Base-by-base conservation (phyloP, 2,329 filamentous ascomycete species). In the Pseudogymnoascus sp. region DNA sequence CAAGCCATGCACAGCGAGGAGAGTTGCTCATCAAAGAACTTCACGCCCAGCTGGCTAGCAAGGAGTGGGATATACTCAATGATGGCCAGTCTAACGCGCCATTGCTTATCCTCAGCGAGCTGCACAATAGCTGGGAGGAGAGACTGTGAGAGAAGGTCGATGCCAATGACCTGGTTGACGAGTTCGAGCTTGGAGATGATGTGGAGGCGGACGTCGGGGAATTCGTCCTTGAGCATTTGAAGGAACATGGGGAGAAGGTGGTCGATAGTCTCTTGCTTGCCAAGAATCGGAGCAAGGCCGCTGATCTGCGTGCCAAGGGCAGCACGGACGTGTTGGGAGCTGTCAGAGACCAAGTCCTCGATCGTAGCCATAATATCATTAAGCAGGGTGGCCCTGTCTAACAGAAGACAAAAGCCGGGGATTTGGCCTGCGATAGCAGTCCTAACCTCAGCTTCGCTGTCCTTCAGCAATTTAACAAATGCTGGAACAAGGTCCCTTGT, bases 141-240 rank as follows among this genome's bases (percentile, higher is more conserved):
- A 21, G 92, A 96, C 74, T 97, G 92, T 52, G 94, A 96, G 57
- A 99, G 85, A 15, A 95, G 83, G 63, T 99, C 94, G 74, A 99
- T 99, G 63, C 94, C 94, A 72, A 99, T 99, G 62, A 99, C 94
- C 76, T 96, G 90, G 77, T 99, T 99, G 65, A 99, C 94, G 64
- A 95, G 83, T 77, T 99, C 95, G 60, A 99, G 85, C 76, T 99
- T 99, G n/a, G 94, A 97, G 71, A 99, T 99, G 73, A 99, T 99
- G 76, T 99, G 95, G 62, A 99, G 84, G 64, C 94, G 88, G 58
- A 99, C 94, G 72, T 99, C 94, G 19, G 94, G 94, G 74, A 96
- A 97, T 71, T 99, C 94, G 70, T 99, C 94, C 81, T 97, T 99
- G 69, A 99, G 85, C 94, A 99, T 99, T 74, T 95, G 90, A 59